Evolutionary conservation across 2,329 filamentous ascomycete species (phyloP).

Genomic region (Tolypocladium ovalisporum): DNA sequence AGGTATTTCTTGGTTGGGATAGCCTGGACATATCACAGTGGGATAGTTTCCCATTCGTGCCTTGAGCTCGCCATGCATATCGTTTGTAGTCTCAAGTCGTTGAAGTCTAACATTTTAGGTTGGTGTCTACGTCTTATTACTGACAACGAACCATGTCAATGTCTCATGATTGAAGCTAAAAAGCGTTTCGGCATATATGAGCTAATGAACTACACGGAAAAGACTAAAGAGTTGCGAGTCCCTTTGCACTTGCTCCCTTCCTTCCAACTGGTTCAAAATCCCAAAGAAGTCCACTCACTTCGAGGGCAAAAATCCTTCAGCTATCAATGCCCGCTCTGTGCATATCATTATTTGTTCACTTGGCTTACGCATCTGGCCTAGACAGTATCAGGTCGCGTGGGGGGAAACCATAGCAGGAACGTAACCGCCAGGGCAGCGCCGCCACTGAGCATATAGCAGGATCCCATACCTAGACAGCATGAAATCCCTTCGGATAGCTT

Average conservation of each 20-base stretch:
- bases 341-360: not conserved
- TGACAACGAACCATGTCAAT: no score
- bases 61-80: not conserved
- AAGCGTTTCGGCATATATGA: no score
- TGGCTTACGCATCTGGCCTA: not conserved
- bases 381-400: not conserved
- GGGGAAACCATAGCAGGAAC: not conserved
- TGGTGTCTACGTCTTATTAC: no score
- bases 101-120: no score
- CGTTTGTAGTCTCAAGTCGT: not conserved
- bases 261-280: no score
- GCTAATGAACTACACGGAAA: no score
- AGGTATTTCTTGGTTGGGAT: conserved; percentile 16
- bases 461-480: not conserved
- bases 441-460: not conserved
- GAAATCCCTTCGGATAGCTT: not conserved
- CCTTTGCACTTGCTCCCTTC: not conserved
- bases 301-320: no score
- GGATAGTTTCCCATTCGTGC: conserved; percentile 18
- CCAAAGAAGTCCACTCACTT: no score
- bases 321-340: not conserved
- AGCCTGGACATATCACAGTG: conserved; percentile 19
- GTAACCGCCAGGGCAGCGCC: not conserved
- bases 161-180: not conserved
- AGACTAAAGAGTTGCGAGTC: no score